Percentiles rank a stretch among this genome's conserved stretches.
These are phyloP conservation scores for Eimeria sp. DNA, from an alignment of 169 alveolate species.

Conservation along the genomic window DNA sequence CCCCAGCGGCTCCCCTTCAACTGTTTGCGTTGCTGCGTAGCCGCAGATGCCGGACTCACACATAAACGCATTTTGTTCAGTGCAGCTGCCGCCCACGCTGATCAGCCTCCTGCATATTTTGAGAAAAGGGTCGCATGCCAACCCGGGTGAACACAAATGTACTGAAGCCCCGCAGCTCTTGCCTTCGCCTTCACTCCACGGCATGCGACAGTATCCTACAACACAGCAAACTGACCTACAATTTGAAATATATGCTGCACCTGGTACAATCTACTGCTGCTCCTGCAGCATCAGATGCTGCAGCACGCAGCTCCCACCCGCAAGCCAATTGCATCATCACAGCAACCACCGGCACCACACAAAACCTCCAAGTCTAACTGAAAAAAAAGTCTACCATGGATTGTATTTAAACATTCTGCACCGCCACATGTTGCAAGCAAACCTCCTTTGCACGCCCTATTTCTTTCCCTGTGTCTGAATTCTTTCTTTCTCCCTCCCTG, in stretches of 20 bases:
- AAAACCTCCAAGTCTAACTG: too few species aligned
- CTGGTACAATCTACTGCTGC: too few species aligned
- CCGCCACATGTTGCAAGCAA: too few species aligned
- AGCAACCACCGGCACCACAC: too few species aligned
- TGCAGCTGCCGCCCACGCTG: conserved; percentile 46
- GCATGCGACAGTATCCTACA: conserved; percentile 33
- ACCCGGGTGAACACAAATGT: conserved; percentile 20
- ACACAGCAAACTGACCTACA: not conserved
- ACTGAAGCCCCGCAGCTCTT: conserved; percentile 50
- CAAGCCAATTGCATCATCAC: too few species aligned
- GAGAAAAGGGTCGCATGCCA: conserved; percentile 26
- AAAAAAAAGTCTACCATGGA: too few species aligned
- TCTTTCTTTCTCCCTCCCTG: too few species aligned
- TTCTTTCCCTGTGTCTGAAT: too few species aligned
- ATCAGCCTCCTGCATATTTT: conserved; percentile 23
- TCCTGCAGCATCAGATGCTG: too few species aligned
- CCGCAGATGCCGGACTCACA: conserved; percentile 58
- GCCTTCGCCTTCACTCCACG: conserved; percentile 43
- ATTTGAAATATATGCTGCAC: not conserved
- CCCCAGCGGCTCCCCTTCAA: conserved; percentile 44
- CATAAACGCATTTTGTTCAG: conserved; percentile 44
- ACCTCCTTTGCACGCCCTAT: too few species aligned
- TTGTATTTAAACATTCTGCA: too few species aligned
- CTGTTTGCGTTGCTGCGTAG: conserved; percentile 21
- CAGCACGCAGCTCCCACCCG: too few species aligned